phyloP scores from a whole-genome alignment of 148 eudicot species.

The Rhododendron ferrugineum region DNA sequence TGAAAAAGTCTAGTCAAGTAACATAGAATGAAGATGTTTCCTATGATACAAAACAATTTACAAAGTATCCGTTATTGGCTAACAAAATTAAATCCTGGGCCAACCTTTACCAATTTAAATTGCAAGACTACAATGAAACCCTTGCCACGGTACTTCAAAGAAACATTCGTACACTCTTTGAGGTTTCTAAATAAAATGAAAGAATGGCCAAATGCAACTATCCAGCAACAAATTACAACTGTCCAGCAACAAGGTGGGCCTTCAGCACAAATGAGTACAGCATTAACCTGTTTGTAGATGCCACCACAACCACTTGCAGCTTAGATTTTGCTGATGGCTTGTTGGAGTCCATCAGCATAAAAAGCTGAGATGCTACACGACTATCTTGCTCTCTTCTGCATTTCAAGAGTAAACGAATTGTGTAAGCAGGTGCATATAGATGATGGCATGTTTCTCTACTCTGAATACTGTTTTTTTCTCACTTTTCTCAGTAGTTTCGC shows the following conservation, averaged over 20 bases:
- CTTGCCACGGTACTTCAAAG: not conserved
- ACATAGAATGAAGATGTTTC: not conserved
- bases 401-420: not conserved
- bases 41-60: not conserved
- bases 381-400: constrained; percentile 87
- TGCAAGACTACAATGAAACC: not conserved
- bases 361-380: constrained; percentile 78
- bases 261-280: not conserved
- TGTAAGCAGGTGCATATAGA: not conserved
- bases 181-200: not conserved
- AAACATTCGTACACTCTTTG: no score
- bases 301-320: constrained; percentile 79
- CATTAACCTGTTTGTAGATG: constrained; percentile 88
- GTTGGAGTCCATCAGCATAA: constrained; percentile 78
- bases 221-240: not conserved
- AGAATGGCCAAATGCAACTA: not conserved
- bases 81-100: not conserved
- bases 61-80: not conserved
- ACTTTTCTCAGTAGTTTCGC: not conserved
- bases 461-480: no score
- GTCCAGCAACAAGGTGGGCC: not conserved
- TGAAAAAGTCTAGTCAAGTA: not conserved
- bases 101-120: not conserved
- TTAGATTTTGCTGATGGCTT: constrained; percentile 38
- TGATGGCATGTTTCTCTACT: not conserved